phyloP scores from a whole-genome alignment of 1,284 basidiomycete genomes.

The Cystobasidiaceae sp. region DNA sequence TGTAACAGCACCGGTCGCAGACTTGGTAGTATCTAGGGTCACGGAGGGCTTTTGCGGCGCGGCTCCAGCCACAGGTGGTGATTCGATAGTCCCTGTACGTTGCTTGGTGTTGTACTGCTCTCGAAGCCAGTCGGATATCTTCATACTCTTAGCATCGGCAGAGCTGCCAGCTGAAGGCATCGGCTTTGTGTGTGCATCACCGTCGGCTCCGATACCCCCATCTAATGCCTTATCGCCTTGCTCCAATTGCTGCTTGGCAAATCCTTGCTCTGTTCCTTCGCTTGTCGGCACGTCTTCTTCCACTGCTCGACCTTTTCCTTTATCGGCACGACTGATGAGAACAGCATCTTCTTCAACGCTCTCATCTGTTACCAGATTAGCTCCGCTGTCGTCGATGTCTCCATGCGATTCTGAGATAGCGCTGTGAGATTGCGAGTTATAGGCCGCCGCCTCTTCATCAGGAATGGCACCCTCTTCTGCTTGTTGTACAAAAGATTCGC shows the following conservation, averaged over 20 bases:
- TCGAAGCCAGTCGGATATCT: constrained; percentile 18
- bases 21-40: not conserved
- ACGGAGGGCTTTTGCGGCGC: too few species aligned
- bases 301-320: not conserved
- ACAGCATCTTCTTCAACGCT: too few species aligned
- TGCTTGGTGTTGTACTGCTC: constrained; percentile 18
- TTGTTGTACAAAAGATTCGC: too few species aligned
- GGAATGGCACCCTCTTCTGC: too few species aligned
- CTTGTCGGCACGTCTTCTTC: not conserved
- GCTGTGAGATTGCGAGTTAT: too few species aligned
- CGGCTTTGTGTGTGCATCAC: too few species aligned
- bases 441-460: too few species aligned
- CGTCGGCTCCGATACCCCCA: too few species aligned
- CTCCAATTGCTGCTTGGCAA: not conserved
- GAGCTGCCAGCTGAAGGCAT: not conserved
- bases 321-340: not conserved
- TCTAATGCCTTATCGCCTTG: not conserved
- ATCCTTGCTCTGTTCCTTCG: not conserved
- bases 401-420: too few species aligned
- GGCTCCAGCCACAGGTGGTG: too few species aligned
- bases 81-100: not conserved
- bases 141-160: not conserved
- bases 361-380: too few species aligned
- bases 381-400: too few species aligned
- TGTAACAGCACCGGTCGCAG: not conserved